Percentiles rank a stretch among this genome's conserved stretches.
These are phyloP conservation scores for Nidularia sp. DNA, from an alignment of 768 basidiomycete genomes.

Conservation along the genomic window DNA sequence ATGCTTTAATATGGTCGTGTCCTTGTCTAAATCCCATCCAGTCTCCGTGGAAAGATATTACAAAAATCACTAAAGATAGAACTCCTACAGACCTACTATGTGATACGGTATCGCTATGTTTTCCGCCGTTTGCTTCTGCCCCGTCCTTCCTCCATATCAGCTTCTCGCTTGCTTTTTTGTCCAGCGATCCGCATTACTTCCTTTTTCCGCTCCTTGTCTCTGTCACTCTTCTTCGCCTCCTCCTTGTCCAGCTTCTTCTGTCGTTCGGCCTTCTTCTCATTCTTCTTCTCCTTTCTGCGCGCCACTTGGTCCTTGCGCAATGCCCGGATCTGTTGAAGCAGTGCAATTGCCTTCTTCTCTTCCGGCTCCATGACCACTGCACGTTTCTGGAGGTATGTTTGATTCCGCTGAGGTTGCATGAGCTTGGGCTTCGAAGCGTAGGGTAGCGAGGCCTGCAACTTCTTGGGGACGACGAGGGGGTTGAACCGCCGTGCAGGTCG, in stretches of 20 bases:
- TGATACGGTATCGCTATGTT: constrained; percentile 13
- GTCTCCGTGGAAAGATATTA: too few species aligned
- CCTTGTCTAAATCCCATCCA: too few species aligned
- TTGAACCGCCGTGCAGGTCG: constrained; percentile 86
- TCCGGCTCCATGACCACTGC: constrained; percentile 95
- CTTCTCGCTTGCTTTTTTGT: constrained; percentile 66
- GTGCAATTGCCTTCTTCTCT: constrained; percentile 86
- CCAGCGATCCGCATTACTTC: constrained; percentile 71
- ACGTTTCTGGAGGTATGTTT: constrained; percentile 91
- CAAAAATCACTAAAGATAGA: too few species aligned
- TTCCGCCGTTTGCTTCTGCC: constrained; percentile 49
- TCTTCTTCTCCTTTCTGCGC: constrained; percentile 81
- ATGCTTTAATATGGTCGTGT: too few species aligned
- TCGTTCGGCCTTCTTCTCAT: constrained; percentile 65
- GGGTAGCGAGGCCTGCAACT: constrained; percentile 86
- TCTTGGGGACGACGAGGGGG: constrained; percentile 80
- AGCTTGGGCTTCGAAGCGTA: constrained; percentile 91
- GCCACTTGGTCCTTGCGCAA: constrained; percentile 84
- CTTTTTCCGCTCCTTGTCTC: constrained; percentile 73
- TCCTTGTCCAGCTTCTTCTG: constrained; percentile 72
- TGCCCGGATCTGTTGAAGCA: constrained; percentile 92
- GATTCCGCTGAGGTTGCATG: constrained; percentile 65
- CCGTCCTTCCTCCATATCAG: constrained; percentile 54
- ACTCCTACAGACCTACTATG: too few species aligned
- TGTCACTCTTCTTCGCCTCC: constrained; percentile 56